Evolutionary conservation across 371 early-diverging fungal species (phyloP), one percentile per base, ranked within the genome.

Genomic region (Rhizopus arrhizus): DNA sequence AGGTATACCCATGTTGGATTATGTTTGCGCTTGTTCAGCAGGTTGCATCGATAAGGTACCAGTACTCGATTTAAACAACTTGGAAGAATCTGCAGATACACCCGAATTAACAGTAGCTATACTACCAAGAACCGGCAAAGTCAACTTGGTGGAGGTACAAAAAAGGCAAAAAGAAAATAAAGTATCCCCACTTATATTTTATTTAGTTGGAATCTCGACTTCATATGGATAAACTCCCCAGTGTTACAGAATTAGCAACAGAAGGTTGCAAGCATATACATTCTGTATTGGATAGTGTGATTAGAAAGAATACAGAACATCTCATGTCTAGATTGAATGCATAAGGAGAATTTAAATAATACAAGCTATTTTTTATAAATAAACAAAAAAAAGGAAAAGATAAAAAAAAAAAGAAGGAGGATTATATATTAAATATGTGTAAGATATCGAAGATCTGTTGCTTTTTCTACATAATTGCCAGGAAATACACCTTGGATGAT

Each of bases 1-100:
- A 5, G 98, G 98, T 43, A 89, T 98, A 34, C 91, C 97, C n/a
- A 94, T 98, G 95, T 66, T 75, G 9, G 98, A 98, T 61, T 96
- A 93, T 76, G 94, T 97, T 4, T 87, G 88, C 56, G 96, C 97
- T n/a, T 92, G 92, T 62, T 91, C 95, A n/a, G 96, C 92, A 10
- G 96, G 97, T 10, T 90, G 83, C 63, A 86, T 91, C 22, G 92
- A 93, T 42, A 89, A 90, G 29, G 80, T 84, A 34, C 88, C 95
- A 11, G 82, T 96, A 2, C 72, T 77, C 84, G 97, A 98, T 68
- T 72, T 96, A 47, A 97, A 97, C 53, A 78, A 86, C 56, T 77
- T 91, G 42, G 98, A 98, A 68, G 98, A 96, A 69, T 83, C 89
- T 12, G 80, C 88, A 5, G 93, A 91, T 59, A 87, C 89, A 15